Evolutionary conservation across 1,284 basidiomycete genomes (phyloP), one percentile per base, ranked within the genome.

Genomic region (Boletellus sp.): DNA sequence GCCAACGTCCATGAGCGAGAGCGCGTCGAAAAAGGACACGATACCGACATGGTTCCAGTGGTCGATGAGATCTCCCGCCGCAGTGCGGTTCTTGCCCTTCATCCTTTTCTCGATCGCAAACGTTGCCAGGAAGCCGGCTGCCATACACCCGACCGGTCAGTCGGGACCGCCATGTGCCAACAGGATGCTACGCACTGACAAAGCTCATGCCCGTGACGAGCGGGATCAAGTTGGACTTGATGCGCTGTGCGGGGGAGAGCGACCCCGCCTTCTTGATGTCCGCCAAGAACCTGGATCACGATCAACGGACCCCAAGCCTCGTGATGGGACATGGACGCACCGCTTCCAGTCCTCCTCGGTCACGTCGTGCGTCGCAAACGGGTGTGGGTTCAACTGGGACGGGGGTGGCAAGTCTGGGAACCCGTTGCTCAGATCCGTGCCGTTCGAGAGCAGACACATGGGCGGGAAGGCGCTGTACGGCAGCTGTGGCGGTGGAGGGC

Each of bases 391-490:
- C 38, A 55, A 19, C 44, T 51, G 49, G 18, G 64, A 64, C 7
- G 67, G 66, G 2, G 66, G 69, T 1, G 69, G 67, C 13, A 67
- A 13, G 21, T 64, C 62, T 0, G 66, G 66, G 52, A 67, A 67
- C 5, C 66, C 66, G 0, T 42, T 44, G 21, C 44, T 49, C 41
- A 67, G 42, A 0, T 53, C 47, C 4, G 56, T 46, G 22, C 36
- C 16, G 7, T 68, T 66, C 16, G 66, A 69, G 24, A 67, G 50
- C 32, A 67, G 47, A 50, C 57, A 60, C 69, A 67, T 68, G 33
- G 66, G 51, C 28, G 62, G 64, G 47, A 67, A 71, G 2, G 56
- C 44, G 7, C 16, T 36, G 51, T 60, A 65, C 1, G 55, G 47
- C 3, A 70, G 39, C 16, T 55, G 33, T 7, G 16, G n/a, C 5